These are phyloP conservation scores for Butyriboletus appendiculatus DNA, from an alignment of 1,284 basidiomycete genomes.

Conservation along the genomic window DNA sequence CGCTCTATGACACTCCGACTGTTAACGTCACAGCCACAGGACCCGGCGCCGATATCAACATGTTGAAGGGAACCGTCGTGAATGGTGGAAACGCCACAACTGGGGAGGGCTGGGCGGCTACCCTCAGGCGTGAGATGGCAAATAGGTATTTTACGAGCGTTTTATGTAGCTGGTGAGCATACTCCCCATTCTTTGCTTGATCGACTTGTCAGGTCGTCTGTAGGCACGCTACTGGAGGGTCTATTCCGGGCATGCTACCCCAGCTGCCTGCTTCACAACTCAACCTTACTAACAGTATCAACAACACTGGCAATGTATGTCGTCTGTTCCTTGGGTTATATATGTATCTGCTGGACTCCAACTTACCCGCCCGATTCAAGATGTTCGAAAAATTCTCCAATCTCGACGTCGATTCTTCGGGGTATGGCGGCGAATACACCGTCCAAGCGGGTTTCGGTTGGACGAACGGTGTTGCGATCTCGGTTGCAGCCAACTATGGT, in stretches of 20 bases:
- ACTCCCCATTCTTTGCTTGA: background rate
- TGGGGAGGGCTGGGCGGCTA: constrained; percentile 67
- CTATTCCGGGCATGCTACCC: constrained; percentile 67
- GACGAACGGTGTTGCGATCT: constrained; percentile 86
- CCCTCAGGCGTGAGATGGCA: constrained; percentile 70
- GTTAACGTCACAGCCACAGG: constrained; percentile 57
- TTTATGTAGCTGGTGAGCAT: constrained; percentile 83
- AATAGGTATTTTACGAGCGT: constrained; percentile 83
- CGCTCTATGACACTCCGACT: constrained; percentile 39
- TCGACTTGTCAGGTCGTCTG: constrained; percentile 31
- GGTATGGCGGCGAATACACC: constrained; percentile 84
- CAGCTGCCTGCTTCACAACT: constrained; percentile 71
- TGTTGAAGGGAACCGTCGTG: constrained; percentile 57
- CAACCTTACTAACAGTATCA: constrained; percentile 69
- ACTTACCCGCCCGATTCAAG: constrained; percentile 37
- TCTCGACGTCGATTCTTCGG: constrained; percentile 80
- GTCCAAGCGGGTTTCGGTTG: constrained; percentile 87
- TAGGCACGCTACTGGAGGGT: constrained; percentile 78
- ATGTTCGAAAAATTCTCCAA: constrained; percentile 91
- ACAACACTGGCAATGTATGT: constrained; percentile 72
- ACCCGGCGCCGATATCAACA: constrained; percentile 59
- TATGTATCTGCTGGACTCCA: background rate
- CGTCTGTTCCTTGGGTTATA: constrained; percentile 15
- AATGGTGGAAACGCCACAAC: constrained; percentile 70
- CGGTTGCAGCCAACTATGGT: constrained; percentile 75